Evolutionary conservation across 176 grass and related monocot genomes (phyloP), one percentile per base, ranked within the genome.

Genomic region (Phragmites australis): DNA sequence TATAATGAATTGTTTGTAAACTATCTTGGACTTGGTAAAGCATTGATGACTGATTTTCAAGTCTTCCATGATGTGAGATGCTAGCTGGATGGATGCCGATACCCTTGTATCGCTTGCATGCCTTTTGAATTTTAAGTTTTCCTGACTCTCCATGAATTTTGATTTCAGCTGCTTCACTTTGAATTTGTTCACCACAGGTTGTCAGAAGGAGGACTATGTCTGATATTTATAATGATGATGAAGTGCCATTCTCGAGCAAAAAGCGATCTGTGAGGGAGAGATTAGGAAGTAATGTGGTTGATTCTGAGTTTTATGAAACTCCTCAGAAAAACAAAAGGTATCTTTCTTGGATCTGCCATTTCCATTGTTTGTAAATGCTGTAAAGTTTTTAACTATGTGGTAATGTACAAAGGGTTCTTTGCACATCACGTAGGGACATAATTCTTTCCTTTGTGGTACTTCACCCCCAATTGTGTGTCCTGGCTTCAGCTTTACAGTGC

Each of bases 261-360:
- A 90, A 93, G 15, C 82, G 82, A 21, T 44, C 64, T 60, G 41
- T 77, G 65, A 83, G 85, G 47, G 91, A 93, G 44, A 88, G 88
- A 52, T 83, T 86, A 79, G 86, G 89, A 89, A 90, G 80, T 78
- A 63, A 65, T 70, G 47, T 76, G 61, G 22, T 43, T 37, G 79
- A 80, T 81, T 84, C 88, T 79, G 63, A 83, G 63, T 81, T 72
- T 14, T 68, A 74, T 86, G 85, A 63, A 34, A 62, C 64, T n/a
- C 82, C 62, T 40, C 70, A 80, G 27, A 83, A 32, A 66, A 93
- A 86, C 30, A 90, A 93, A 83, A 90, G 85, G 91, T 93, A 83
- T 73, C 37, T 59, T 44, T 72, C 22, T 77, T 85, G 25, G n/a
- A 32, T 40, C 65, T 65, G 29, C 11, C 18, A 32, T 50, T 64